Evolutionary conservation across 257 asterid species (phyloP).

Genomic region (Ilex asprella): DNA sequence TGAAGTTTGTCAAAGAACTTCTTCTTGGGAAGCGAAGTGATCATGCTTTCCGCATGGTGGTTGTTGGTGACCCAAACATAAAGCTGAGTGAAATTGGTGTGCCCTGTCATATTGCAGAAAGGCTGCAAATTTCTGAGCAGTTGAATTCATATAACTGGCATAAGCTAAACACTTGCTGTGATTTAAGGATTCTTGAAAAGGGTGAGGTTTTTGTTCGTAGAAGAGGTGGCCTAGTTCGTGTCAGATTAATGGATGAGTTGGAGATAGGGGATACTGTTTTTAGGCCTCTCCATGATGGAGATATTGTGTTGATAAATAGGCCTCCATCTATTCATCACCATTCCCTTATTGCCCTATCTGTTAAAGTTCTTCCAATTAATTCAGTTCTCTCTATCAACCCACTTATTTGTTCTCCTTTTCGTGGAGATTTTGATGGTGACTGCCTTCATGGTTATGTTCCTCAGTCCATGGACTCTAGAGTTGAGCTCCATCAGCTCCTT

Average conservation of each 20-base stretch:
- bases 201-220: slow-evolving; percentile 51
- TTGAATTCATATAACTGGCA: slow-evolving; percentile 55
- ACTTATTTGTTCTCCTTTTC: slow-evolving; percentile 71
- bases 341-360: slow-evolving; percentile 74
- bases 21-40: slow-evolving; percentile 78
- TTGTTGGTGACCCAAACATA: slow-evolving; percentile 80
- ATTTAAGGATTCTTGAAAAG: slow-evolving; percentile 40
- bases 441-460: slow-evolving; percentile 96
- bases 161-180: slow-evolving; percentile 50
- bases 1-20: slow-evolving; percentile 70
- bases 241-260: slow-evolving; percentile 56
- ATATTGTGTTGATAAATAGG: slow-evolving; percentile 68
- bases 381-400: slow-evolving; percentile 76
- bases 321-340: slow-evolving; percentile 98
- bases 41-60: slow-evolving; percentile 84
- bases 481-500: slow-evolving; percentile 81
- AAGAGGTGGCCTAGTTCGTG: slow-evolving; percentile 35
- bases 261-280: slow-evolving; percentile 58
- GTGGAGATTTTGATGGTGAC: slow-evolving; percentile 98
- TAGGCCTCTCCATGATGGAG: slow-evolving; percentile 83
- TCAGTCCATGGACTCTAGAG: slow-evolving; percentile 61
- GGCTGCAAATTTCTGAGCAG: slow-evolving; percentile 50
- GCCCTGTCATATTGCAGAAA: slow-evolving; percentile 63
- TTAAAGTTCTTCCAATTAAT: slow-evolving; percentile 56
- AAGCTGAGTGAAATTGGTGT: slow-evolving; percentile 73